Evolutionary conservation across 306 rosid genomes (phyloP).

Genomic region (Begonia fuchsioides): DNA sequence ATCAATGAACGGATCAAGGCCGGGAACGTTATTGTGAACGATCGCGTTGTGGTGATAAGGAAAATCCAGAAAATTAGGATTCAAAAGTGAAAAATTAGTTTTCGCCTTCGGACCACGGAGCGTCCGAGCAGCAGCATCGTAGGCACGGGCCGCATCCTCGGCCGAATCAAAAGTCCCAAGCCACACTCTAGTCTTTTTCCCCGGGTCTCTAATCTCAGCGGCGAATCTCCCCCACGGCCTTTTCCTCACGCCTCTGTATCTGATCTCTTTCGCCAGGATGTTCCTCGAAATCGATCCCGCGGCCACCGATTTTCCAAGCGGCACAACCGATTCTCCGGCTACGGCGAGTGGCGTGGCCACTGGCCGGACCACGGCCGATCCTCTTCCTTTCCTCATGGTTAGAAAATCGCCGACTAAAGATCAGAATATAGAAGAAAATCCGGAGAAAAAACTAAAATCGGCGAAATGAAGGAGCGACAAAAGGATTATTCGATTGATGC

Average conservation of each 20-base stretch:
- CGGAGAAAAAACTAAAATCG: not conserved
- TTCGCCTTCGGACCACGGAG: constrained; percentile 83
- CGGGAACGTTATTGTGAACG: not conserved
- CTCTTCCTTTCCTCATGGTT: constrained; percentile 46
- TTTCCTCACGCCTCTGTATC: constrained; percentile 65
- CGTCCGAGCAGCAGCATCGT: constrained; percentile 50
- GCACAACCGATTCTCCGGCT: not conserved
- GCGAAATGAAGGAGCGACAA: not conserved
- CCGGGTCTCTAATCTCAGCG: constrained; percentile 86
- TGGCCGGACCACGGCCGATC: constrained; percentile 12
- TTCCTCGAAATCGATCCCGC: constrained; percentile 26
- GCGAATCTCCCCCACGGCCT: constrained; percentile 90
- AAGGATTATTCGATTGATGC: not conserved
- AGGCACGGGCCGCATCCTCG: constrained; percentile 73
- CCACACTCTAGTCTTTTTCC: constrained; percentile 77
- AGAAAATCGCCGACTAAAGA: not conserved
- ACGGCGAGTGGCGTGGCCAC: constrained; percentile 2
- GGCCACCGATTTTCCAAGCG: not conserved
- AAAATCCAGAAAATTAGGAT: constrained; percentile 18
- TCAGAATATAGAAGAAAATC: not conserved
- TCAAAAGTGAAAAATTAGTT: constrained; percentile 42
- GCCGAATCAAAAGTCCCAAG: constrained; percentile 79
- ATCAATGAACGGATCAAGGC: constrained; percentile 28
- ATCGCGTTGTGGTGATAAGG: constrained; percentile 14
- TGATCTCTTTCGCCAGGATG: constrained; percentile 22